These are phyloP conservation scores for Fragaria nilgerrensis DNA, from an alignment of 306 rosid genomes.

Conservation along the genomic window DNA sequence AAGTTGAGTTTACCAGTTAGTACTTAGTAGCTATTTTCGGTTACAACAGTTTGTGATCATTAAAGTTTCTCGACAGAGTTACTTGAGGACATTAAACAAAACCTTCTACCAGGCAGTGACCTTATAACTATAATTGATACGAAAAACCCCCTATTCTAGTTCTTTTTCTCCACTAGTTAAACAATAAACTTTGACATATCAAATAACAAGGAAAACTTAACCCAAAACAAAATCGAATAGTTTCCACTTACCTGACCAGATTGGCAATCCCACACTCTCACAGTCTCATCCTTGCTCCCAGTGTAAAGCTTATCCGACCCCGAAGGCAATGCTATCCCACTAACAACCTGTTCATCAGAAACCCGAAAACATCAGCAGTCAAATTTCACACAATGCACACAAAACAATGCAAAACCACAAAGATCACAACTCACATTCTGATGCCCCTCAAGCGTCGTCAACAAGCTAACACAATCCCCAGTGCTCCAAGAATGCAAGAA, in stretches of 20 bases:
- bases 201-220: neutral
- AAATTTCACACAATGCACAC: neutral
- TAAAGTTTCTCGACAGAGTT: neutral
- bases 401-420: neutral
- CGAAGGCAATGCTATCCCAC: slow-evolving; percentile 81
- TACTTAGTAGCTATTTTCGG: neutral
- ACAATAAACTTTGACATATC: neutral
- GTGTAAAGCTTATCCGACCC: slow-evolving; percentile 94
- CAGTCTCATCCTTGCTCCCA: slow-evolving; percentile 86
- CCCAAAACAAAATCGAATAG: neutral
- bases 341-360: slow-evolving; percentile 61
- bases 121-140: too few relatives aligned
- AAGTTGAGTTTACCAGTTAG: too few relatives aligned
- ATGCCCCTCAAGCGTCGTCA: slow-evolving; percentile 93
- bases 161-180: neutral
- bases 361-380: slow-evolving; percentile 7
- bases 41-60: neutral
- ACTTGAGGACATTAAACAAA: too few relatives aligned
- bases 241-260: slow-evolving; percentile 73
- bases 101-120: neutral
- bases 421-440: slow-evolving; percentile 43
- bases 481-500: slow-evolving; percentile 77
- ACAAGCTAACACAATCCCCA: slow-evolving; percentile 75
- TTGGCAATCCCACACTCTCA: slow-evolving; percentile 90
- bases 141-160: too few relatives aligned